phyloP scores from a whole-genome alignment of 139 green algal species.

The Nannochloris sp. region DNA sequence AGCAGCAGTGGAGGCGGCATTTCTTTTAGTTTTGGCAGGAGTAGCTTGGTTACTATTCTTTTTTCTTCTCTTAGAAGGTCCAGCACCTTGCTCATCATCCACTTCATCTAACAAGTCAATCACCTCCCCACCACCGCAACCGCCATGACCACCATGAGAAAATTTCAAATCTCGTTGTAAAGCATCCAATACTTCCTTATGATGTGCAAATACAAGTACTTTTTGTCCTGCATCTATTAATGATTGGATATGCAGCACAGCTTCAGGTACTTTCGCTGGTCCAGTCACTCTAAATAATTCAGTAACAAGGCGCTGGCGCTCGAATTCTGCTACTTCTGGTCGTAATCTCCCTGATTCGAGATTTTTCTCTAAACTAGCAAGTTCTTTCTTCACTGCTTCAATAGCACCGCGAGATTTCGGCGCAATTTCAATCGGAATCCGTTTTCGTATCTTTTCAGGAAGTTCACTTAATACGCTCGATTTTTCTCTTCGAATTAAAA shows the following conservation, averaged over 20 bases:
- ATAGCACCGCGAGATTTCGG: not conserved
- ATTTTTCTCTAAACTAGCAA: not conserved
- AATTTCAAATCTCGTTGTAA: no score
- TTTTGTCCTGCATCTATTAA: conserved; percentile 40
- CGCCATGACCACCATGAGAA: no score
- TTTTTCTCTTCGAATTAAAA: conserved; percentile 90
- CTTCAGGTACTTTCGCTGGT: conserved; percentile 32
- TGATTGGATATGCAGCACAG: conserved; percentile 22
- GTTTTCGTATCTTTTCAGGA: conserved; percentile 13
- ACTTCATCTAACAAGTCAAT: no score
- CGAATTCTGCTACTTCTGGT: not conserved
- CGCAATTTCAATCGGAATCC: not conserved
- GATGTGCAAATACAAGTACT: conserved; percentile 59
- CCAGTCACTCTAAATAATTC: conserved; percentile 28
- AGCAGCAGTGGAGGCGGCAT: no score
- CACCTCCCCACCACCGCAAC: no score
- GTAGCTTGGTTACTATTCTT: no score
- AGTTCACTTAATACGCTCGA: conserved; percentile 12
- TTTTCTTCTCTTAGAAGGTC: no score
- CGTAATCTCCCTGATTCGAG: not conserved
- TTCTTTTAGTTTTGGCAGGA: no score
- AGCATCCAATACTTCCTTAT: conserved; percentile 39
- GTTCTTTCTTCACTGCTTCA: not conserved
- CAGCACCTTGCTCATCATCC: no score
- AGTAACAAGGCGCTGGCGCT: conserved; percentile 11